Percentiles rank a stretch among this genome's conserved stretches.
These are phyloP conservation scores for Cladosporium sp. DNA, from an alignment of 2,329 filamentous ascomycete genomes.

Conservation along the genomic window DNA sequence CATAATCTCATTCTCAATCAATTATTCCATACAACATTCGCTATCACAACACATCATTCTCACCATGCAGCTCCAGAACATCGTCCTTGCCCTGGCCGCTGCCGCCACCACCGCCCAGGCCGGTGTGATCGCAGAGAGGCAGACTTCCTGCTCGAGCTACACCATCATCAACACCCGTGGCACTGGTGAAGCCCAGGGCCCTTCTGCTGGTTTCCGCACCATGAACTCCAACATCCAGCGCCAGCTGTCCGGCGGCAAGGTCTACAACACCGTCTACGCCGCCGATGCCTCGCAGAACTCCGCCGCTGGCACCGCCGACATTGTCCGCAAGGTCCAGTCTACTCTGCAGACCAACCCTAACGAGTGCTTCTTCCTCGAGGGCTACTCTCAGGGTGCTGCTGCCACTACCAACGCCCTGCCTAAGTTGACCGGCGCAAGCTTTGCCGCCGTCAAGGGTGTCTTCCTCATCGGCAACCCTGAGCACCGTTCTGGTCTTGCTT, in stretches of 20 bases:
- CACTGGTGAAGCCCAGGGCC: conserved; percentile 29
- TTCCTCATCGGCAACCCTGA: conserved; percentile 39
- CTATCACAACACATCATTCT: not conserved
- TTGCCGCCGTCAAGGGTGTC: conserved; percentile 41
- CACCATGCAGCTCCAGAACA: conserved; percentile 9
- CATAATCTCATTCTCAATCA: not conserved
- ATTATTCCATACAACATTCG: not conserved
- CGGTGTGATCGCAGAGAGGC: not conserved
- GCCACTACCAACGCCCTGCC: conserved; percentile 39
- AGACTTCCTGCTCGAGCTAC: conserved; percentile 14
- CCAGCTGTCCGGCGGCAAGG: conserved; percentile 35
- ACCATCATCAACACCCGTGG: conserved; percentile 31
- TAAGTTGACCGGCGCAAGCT: conserved; percentile 34
- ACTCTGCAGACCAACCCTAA: conserved; percentile 29
- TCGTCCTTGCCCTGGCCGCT: conserved; percentile 7
- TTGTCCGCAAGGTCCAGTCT: conserved; percentile 36
- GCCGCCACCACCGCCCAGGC: not conserved
- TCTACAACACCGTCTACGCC: conserved; percentile 40
- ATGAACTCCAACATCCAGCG: conserved; percentile 37
- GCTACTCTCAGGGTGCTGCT: conserved; percentile 41
- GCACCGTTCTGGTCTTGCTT: conserved; percentile 36
- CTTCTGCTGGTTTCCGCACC: conserved; percentile 31
- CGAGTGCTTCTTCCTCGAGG: conserved; percentile 41
- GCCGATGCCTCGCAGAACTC: conserved; percentile 34
- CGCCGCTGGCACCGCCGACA: conserved; percentile 33